These are phyloP conservation scores for Cetraspora pellucida DNA, from an alignment of 192 early-diverging fungal genomes.

Conservation along the genomic window DNA sequence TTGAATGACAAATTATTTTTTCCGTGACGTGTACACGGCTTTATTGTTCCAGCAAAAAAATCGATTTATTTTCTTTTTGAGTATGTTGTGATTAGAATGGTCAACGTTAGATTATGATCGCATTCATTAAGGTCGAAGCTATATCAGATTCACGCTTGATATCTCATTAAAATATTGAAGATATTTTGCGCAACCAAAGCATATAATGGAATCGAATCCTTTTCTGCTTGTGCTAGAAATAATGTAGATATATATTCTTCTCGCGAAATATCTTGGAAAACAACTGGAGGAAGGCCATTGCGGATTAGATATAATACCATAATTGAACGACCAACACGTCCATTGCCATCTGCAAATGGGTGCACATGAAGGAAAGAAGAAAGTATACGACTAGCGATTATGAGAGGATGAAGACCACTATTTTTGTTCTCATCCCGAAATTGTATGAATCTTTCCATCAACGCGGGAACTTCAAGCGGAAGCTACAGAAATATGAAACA, in stretches of 20 bases:
- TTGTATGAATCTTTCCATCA: slow-evolving; percentile 12
- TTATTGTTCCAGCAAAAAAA: no score
- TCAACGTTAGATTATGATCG: background rate
- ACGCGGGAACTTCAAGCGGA: slow-evolving; percentile 1
- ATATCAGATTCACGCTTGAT: background rate
- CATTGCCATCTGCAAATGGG: slow-evolving; percentile 28
- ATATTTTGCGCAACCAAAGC: background rate
- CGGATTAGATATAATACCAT: slow-evolving; percentile 21
- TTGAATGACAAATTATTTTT: no score
- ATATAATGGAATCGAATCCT: background rate
- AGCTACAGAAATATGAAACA: background rate
- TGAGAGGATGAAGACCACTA: slow-evolving; percentile 5
- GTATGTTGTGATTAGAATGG: no score
- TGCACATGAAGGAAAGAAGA: slow-evolving; percentile 26
- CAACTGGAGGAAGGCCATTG: slow-evolving; percentile 7
- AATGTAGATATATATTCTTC: background rate
- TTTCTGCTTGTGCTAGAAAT: background rate
- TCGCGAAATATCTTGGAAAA: background rate
- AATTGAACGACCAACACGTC: slow-evolving; percentile 26
- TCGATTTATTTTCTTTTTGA: no score
- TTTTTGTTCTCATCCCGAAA: slow-evolving; percentile 11
- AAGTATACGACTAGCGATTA: slow-evolving; percentile 19
- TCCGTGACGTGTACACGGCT: no score
- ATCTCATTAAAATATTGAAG: slow-evolving; percentile 23
- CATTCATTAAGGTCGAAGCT: background rate